A percentile compares a stretch with the other conserved stretches of the same genome.
These are phyloP conservation scores for Haplographium delicatum DNA, from an alignment of 495 filamentous ascomycete genomes.

Conservation along the genomic window DNA sequence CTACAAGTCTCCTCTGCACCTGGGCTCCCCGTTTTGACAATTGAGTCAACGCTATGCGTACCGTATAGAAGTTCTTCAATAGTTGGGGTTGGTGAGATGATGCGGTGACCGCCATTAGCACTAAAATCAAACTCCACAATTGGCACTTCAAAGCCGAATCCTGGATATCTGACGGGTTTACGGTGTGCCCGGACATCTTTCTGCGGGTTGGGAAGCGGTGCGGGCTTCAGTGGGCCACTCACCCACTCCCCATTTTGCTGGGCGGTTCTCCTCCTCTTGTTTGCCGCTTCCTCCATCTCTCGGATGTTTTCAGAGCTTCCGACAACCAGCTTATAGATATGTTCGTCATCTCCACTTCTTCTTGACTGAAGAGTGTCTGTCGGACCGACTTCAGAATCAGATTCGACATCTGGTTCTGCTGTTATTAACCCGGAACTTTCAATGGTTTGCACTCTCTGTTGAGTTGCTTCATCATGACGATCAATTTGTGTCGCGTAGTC, in stretches of 20 bases:
- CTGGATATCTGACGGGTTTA: not conserved
- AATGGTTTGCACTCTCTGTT: not conserved
- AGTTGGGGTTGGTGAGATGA: slow-evolving; percentile 1
- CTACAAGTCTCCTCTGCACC: not conserved
- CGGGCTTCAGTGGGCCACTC: not conserved
- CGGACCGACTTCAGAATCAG: not conserved
- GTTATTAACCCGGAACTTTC: not conserved
- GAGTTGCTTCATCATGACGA: not conserved
- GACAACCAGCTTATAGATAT: not conserved
- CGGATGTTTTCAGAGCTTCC: not conserved
- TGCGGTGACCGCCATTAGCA: slow-evolving; percentile 1
- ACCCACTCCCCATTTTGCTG: slow-evolving; percentile 10
- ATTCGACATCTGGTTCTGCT: not conserved
- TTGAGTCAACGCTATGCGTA: not conserved
- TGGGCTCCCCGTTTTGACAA: not conserved
- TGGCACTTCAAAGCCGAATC: slow-evolving; percentile 5
- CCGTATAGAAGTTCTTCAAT: slow-evolving; percentile 9
- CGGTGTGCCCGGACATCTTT: not conserved
- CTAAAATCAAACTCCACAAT: slow-evolving; percentile 6
- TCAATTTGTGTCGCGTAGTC: not conserved
- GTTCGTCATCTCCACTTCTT: not conserved
- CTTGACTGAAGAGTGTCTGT: not conserved
- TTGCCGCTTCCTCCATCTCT: not conserved
- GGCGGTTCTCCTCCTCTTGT: not conserved
- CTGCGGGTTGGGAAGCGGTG: not conserved